Conservation (phyloP, 1,139 yeast species). For the Magnusiomyces suaveolens region DNA sequence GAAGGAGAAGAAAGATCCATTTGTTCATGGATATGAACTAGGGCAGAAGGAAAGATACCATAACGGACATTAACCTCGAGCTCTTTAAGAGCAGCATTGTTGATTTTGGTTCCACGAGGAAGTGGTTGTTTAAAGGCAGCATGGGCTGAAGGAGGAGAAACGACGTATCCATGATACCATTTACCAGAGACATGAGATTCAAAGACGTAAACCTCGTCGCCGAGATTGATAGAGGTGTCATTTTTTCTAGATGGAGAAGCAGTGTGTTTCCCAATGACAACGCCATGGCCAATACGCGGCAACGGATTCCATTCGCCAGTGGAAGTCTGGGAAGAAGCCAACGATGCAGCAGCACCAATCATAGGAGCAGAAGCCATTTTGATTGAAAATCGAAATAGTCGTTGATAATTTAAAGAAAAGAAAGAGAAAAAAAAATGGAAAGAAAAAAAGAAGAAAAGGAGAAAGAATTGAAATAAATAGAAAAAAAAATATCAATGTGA, state of each 20-base stretch:
- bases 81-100: constrained; percentile 23
- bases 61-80: constrained; percentile 24
- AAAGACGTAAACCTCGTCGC: constrained; percentile 71
- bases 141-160: constrained; percentile 26
- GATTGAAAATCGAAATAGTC: too few species aligned
- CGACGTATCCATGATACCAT: constrained; percentile 76
- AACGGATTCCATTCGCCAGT: constrained; percentile 37
- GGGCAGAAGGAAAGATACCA: constrained; percentile 27
- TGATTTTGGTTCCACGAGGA: constrained; percentile 19
- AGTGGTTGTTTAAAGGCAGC: constrained; percentile 26
- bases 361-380: background rate
- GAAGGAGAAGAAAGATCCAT: constrained; percentile 18
- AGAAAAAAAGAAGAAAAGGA: too few species aligned
- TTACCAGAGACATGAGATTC: constrained; percentile 49
- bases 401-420: too few species aligned
- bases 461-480: too few species aligned
- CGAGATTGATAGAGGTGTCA: constrained; percentile 45
- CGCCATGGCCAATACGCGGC: constrained; percentile 24
- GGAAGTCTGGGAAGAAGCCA: constrained; percentile 6
- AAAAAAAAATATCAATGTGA: background rate
- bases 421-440: too few species aligned
- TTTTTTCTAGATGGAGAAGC: constrained; percentile 16
- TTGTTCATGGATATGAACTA: constrained; percentile 25
- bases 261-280: constrained; percentile 23
- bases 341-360: background rate